Percentiles rank a stretch among this genome's conserved stretches.
phyloP scores from a whole-genome alignment of 1,139 yeast species.

The Nematodospora anomalae region DNA sequence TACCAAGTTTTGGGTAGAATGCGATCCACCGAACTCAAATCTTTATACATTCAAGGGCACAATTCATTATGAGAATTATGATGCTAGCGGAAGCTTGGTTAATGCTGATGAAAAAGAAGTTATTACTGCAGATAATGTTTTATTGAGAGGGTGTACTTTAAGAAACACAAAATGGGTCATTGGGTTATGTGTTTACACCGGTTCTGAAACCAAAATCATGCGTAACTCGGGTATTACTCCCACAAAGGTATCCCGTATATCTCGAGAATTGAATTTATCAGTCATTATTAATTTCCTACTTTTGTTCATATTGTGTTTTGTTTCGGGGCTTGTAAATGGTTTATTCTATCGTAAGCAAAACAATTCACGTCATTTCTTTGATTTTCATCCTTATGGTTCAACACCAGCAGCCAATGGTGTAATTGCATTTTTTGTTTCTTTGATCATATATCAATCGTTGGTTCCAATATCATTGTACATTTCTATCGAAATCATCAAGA shows the following conservation, averaged over 20 bases:
- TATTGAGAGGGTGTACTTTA: slow-evolving; percentile 87
- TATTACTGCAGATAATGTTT: slow-evolving; percentile 72
- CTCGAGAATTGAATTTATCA: slow-evolving; percentile 78
- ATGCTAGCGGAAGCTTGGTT: slow-evolving; percentile 34
- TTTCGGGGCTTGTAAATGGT: slow-evolving; percentile 84
- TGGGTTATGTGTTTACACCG: slow-evolving; percentile 88
- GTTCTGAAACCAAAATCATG: slow-evolving; percentile 89
- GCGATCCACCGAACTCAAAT: slow-evolving; percentile 86
- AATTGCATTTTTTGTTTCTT: slow-evolving; percentile 82
- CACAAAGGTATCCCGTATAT: slow-evolving; percentile 78
- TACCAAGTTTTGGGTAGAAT: slow-evolving; percentile 79
- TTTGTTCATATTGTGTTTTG: slow-evolving; percentile 75
- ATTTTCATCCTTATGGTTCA: slow-evolving; percentile 48
- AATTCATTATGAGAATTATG: slow-evolving; percentile 58
- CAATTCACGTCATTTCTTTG: slow-evolving; percentile 69
- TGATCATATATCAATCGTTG: slow-evolving; percentile 85
- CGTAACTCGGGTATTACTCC: slow-evolving; percentile 92
- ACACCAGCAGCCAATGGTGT: slow-evolving; percentile 78
- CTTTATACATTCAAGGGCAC: slow-evolving; percentile 87
- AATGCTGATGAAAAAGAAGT: slow-evolving; percentile 64
- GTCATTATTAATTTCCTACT: slow-evolving; percentile 77
- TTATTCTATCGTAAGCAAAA: slow-evolving; percentile 54
- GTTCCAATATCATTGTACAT: slow-evolving; percentile 95
- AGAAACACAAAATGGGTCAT: slow-evolving; percentile 93
- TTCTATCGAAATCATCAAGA: slow-evolving; percentile 91